phyloP scores from a whole-genome alignment of 2,329 filamentous ascomycete genomes.

The Metarhizium guizhouense region DNA sequence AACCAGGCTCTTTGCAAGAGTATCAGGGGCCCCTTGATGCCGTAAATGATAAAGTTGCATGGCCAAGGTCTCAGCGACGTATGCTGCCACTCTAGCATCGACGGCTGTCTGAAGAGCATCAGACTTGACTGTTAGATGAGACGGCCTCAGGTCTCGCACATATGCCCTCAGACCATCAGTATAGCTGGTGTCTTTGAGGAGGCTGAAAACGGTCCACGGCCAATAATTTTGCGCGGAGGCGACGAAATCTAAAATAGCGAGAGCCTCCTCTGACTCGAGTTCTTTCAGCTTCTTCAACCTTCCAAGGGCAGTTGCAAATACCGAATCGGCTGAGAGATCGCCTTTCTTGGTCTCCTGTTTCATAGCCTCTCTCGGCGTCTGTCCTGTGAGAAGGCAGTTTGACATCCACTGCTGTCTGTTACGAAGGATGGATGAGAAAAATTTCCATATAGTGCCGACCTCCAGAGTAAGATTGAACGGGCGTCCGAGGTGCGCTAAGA shows the following conservation, averaged over 20 bases:
- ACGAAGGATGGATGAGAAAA: slow-evolving; percentile 78
- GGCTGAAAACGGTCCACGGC: slow-evolving; percentile 83
- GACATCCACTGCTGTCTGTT: slow-evolving; percentile 95
- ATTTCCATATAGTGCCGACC: slow-evolving; percentile 67
- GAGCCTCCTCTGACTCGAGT: slow-evolving; percentile 54
- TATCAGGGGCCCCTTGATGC: slow-evolving; percentile 58
- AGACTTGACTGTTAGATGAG: slow-evolving; percentile 41
- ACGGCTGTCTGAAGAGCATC: slow-evolving; percentile 49
- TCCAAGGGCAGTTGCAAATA: slow-evolving; percentile 66
- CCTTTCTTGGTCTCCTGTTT: slow-evolving; percentile 45
- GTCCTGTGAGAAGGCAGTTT: slow-evolving; percentile 82
- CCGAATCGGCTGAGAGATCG: slow-evolving; percentile 45
- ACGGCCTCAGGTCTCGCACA: slow-evolving; percentile 48
- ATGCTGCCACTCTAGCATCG: slow-evolving; percentile 65
- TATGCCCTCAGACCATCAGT: slow-evolving; percentile 64
- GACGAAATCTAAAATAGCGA: slow-evolving; percentile 79
- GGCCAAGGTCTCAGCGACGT: slow-evolving; percentile 78
- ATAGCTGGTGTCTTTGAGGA: slow-evolving; percentile 66
- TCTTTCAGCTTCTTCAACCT: slow-evolving; percentile 57
- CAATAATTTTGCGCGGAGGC: slow-evolving; percentile 86
- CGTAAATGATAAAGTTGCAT: slow-evolving; percentile 85
- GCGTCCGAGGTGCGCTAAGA: slow-evolving; percentile 68
- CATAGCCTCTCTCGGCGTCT: slow-evolving; percentile 69
- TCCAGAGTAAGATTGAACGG: slow-evolving; percentile 60
- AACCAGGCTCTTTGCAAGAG: slow-evolving; percentile 62